phyloP scores from a whole-genome alignment of 2,329 filamentous ascomycete species.

The Pseudogymnoascus sp. region DNA sequence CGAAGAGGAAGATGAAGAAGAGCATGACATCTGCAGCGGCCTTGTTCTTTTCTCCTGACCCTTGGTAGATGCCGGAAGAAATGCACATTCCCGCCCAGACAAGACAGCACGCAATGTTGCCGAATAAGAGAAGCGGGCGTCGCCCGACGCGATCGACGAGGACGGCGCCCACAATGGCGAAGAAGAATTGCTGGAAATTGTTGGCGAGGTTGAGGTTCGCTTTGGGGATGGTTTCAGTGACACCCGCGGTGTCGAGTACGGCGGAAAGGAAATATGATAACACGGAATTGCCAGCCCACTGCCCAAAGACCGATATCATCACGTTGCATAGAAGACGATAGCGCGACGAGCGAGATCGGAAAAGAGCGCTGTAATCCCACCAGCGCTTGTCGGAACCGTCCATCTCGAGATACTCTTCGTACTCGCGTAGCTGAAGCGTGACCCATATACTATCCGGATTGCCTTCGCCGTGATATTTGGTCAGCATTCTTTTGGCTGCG shows the following conservation, averaged over 20 bases:
- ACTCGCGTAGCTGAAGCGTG: conserved; percentile 41
- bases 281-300: conserved; percentile 39
- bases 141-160: conserved; percentile 53
- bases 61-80: conserved; percentile 34
- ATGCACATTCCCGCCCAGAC: conserved; percentile 47
- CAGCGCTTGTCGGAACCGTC: conserved; percentile 48
- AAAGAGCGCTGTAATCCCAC: conserved; percentile 50
- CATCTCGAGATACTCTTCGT: conserved; percentile 43
- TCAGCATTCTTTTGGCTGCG: conserved; percentile 35
- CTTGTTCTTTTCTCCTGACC: conserved; percentile 28
- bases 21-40: conserved; percentile 22
- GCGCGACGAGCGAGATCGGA: conserved; percentile 41
- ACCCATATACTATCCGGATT: conserved; percentile 44
- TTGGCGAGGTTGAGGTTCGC: conserved; percentile 50
- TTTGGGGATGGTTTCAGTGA: conserved; percentile 40
- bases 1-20: conserved; percentile 47
- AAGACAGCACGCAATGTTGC: conserved; percentile 41
- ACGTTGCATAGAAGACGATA: conserved; percentile 46
- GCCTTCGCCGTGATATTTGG: conserved; percentile 47
- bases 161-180: conserved; percentile 47
- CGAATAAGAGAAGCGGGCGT: conserved; percentile 48
- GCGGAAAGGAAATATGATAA: conserved; percentile 50
- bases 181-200: conserved; percentile 48
- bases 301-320: conserved; percentile 44
- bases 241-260: conserved; percentile 46